These are phyloP conservation scores for Chionographis japonica DNA, from an alignment of 106 monocot species.

Conservation along the genomic window DNA sequence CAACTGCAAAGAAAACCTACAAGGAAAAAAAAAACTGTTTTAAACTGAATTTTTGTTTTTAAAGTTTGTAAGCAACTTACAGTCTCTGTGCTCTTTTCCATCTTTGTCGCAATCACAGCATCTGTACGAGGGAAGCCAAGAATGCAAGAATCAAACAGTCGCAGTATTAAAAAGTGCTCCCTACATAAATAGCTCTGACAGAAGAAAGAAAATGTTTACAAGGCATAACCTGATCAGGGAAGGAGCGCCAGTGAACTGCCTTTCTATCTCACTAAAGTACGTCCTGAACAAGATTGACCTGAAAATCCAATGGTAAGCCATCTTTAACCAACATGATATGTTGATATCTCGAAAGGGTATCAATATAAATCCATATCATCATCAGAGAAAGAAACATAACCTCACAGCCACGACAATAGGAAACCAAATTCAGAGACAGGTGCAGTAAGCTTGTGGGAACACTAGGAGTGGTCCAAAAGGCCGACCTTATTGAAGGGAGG, in stretches of 20 bases:
- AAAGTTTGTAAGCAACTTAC: conserved; percentile 25
- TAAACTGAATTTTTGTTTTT: no score
- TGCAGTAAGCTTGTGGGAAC: no score
- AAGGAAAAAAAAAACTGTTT: no score
- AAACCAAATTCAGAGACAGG: no score
- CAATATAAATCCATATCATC: no score
- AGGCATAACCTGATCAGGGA: conserved; percentile 26
- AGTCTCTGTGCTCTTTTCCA: conserved; percentile 30
- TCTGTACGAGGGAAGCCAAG: conserved; percentile 4
- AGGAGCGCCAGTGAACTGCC: conserved; percentile 26
- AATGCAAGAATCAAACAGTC: not conserved
- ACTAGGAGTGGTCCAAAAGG: no score
- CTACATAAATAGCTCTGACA: not conserved
- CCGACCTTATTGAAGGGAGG: no score
- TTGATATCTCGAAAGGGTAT: no score
- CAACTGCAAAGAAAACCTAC: no score
- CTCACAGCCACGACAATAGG: no score
- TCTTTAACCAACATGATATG: not conserved
- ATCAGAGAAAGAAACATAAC: no score
- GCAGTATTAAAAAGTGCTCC: not conserved
- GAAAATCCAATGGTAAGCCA: not conserved
- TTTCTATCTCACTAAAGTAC: conserved; percentile 44
- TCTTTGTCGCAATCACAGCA: conserved; percentile 25
- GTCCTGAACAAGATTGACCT: conserved; percentile 53
- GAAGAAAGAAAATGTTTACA: not conserved